These are phyloP conservation scores for Dendrobium chrysotoxum DNA, from an alignment of 106 monocot species.

Conservation along the genomic window DNA sequence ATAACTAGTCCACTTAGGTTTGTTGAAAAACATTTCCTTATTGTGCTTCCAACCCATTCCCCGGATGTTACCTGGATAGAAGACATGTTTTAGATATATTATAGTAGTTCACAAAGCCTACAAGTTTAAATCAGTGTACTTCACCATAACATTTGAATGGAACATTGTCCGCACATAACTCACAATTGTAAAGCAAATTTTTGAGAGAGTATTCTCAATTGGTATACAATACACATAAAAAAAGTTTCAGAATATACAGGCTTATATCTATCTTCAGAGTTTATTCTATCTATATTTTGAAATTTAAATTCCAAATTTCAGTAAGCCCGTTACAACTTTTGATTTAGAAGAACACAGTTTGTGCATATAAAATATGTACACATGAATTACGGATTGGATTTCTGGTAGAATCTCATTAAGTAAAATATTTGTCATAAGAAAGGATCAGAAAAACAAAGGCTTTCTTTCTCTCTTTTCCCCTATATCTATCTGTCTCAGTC, in stretches of 20 bases:
- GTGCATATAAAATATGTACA: background rate
- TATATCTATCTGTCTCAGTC: background rate
- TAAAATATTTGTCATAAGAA: too few species aligned
- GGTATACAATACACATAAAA: background rate
- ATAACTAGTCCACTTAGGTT: constrained; percentile 21
- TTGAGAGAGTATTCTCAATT: background rate
- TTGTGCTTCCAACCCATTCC: constrained; percentile 61
- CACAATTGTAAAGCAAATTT: background rate
- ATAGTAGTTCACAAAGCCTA: background rate
- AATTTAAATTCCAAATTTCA: background rate
- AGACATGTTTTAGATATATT: background rate
- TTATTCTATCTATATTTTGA: background rate
- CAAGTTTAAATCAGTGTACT: background rate
- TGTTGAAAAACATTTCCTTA: constrained; percentile 55
- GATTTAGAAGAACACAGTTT: background rate
- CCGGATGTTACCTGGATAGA: constrained; percentile 53
- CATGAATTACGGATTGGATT: background rate
- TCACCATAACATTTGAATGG: background rate
- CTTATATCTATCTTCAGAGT: background rate
- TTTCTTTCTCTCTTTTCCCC: background rate
- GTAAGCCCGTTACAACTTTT: background rate
- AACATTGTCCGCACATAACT: background rate
- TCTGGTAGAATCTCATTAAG: background rate
- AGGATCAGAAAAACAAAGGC: too few species aligned
- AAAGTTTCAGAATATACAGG: background rate